Evolutionary conservation across 345 rosid genomes (phyloP).

Genomic region (Barbarea vulgaris): DNA sequence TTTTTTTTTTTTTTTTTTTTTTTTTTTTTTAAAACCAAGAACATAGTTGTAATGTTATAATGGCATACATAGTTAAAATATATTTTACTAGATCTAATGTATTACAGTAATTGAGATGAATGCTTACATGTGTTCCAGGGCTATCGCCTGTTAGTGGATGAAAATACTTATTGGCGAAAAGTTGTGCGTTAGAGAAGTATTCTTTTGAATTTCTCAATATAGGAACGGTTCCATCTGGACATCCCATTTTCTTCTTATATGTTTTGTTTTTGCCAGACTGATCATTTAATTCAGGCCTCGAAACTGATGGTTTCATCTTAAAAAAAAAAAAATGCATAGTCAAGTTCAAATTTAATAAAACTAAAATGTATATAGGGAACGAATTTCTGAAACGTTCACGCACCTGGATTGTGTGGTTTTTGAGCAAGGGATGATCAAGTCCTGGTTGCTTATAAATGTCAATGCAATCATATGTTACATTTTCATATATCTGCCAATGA

Average conservation of each 20-base stretch:
- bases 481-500: conserved; percentile 10
- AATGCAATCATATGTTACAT: conserved; percentile 27
- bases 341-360: neutral
- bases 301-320: conserved; percentile 11
- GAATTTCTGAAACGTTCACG: neutral
- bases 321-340: neutral
- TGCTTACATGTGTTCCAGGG: conserved; percentile 7
- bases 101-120: neutral
- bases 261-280: neutral
- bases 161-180: neutral
- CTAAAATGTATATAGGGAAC: neutral
- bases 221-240: conserved; percentile 16
- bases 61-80: neutral
- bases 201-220: conserved; percentile 6
- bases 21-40: no score
- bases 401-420: conserved; percentile 19
- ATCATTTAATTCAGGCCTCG: neutral
- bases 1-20: no score
- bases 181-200: neutral
- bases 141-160: neutral
- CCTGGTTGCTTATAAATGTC: conserved; percentile 24
- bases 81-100: neutral
- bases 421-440: conserved; percentile 26
- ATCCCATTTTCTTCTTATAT: neutral
- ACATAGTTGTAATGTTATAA: neutral